A percentile compares a stretch with the other conserved stretches of the same genome.
Conservation (phyloP, 1,139 yeast genomes). For the Candida tropicalis region DNA sequence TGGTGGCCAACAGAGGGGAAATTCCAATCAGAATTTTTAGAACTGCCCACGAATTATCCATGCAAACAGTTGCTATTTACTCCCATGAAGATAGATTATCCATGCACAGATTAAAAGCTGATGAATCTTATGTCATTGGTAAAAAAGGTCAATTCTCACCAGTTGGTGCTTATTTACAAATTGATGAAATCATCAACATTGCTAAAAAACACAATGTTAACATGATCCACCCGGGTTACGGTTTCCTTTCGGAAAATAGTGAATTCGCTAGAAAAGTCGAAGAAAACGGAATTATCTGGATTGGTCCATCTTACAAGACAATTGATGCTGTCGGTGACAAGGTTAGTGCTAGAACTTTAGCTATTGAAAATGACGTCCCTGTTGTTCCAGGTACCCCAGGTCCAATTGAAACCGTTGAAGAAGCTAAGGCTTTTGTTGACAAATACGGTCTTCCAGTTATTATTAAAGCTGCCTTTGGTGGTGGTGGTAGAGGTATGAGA, state of each 20-base stretch:
- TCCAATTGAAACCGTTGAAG: constrained; percentile 79
- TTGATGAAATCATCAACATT: constrained; percentile 90
- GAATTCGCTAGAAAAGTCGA: constrained; percentile 93
- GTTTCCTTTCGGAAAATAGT: constrained; percentile 91
- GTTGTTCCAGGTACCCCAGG: constrained; percentile 99
- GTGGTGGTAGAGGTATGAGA: constrained; percentile 99
- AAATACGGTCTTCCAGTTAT: constrained; percentile 94
- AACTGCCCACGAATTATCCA: constrained; percentile 95
- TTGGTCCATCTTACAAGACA: constrained; percentile 88
- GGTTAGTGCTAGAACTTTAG: constrained; percentile 90
- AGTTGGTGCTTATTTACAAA: constrained; percentile 93
- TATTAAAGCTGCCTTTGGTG: constrained; percentile 98
- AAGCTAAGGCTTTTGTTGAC: constrained; percentile 77
- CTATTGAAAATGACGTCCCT: constrained; percentile 81
- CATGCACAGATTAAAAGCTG: constrained; percentile 93
- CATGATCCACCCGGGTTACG: constrained; percentile 99
- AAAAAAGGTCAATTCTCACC: constrained; percentile 89
- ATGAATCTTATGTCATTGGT: constrained; percentile 92
- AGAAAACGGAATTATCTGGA: constrained; percentile 91
- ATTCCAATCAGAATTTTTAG: constrained; percentile 89
- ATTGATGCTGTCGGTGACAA: constrained; percentile 98
- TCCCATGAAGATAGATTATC: constrained; percentile 95
- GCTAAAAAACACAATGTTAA: constrained; percentile 87
- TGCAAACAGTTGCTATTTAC: constrained; percentile 97
- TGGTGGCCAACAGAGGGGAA: constrained; percentile 97